A percentile compares a stretch with the other conserved stretches of the same genome.
Conservation (phyloP, 257 asterid genomes). For the Gardenia jasminoides region DNA sequence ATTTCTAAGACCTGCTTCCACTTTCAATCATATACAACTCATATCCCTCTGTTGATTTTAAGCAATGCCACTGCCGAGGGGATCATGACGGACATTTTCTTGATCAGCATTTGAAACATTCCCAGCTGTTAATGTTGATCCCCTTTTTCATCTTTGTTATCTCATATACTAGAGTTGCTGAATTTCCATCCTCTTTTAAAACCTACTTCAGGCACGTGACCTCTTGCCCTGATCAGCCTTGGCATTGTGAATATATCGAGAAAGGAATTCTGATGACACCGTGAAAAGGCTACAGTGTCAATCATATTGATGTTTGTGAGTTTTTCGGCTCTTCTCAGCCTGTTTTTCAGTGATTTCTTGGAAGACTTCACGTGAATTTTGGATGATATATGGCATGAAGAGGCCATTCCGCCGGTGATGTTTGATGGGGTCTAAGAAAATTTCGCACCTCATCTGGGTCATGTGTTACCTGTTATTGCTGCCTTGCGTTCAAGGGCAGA, state of each 20-base stretch:
- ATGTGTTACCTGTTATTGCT: constrained; percentile 24
- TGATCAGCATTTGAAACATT: constrained; percentile 16
- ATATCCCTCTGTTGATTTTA: constrained; percentile 32
- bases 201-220: background rate
- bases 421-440: constrained; percentile 53
- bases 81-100: constrained; percentile 20
- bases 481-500: constrained; percentile 31
- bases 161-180: background rate
- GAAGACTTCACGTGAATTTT: constrained; percentile 16
- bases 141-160: background rate
- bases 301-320: background rate
- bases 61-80: constrained; percentile 34
- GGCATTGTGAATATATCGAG: background rate
- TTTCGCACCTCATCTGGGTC: constrained; percentile 26
- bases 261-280: background rate
- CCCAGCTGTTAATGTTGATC: constrained; percentile 18
- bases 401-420: constrained; percentile 10
- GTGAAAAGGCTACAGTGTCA: background rate
- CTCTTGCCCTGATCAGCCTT: background rate
- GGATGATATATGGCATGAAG: constrained; percentile 25
- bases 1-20: constrained; percentile 28
- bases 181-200: too few species aligned
- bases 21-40: constrained; percentile 27
- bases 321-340: background rate
- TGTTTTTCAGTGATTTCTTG: constrained; percentile 3